These are phyloP conservation scores for Coffea humblotiana DNA, from an alignment of 305 asterid genomes.

Conservation along the genomic window DNA sequence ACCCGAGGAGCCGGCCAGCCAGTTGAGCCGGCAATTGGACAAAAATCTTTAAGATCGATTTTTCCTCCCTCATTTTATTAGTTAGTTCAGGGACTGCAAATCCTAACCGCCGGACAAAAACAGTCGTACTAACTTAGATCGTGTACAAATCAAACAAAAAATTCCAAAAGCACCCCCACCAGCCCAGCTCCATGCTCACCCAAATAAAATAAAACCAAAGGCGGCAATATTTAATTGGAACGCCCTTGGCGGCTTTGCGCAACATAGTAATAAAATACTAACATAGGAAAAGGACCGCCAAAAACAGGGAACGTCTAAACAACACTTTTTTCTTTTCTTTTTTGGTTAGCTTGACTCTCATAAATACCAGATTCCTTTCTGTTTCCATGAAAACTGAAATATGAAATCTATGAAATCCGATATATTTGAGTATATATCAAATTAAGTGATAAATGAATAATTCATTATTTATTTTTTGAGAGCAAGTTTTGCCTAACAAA, in stretches of 20 bases:
- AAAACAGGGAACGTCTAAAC: not conserved
- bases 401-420: too few relatives aligned
- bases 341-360: not conserved
- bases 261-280: not conserved
- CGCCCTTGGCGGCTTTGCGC: not conserved
- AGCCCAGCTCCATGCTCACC: too few relatives aligned
- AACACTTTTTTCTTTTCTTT: not conserved
- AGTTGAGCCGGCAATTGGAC: not conserved
- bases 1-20: slow-evolving; percentile 4
- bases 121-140: not conserved
- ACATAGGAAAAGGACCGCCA: not conserved
- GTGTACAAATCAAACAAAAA: not conserved
- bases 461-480: too few relatives aligned
- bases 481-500: too few relatives aligned
- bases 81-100: not conserved
- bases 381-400: too few relatives aligned
- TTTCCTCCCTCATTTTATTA: not conserved
- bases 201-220: too few relatives aligned
- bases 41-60: not conserved
- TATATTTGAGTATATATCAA: too few relatives aligned
- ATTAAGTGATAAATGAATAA: too few relatives aligned
- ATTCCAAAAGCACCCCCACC: not conserved
- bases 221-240: too few relatives aligned
- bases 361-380: too few relatives aligned
- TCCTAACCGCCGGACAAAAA: slow-evolving; percentile 7